Base-by-base conservation (phyloP, 2,329 filamentous ascomycete genomes). In the Arthrobotrys sinensis region DNA sequence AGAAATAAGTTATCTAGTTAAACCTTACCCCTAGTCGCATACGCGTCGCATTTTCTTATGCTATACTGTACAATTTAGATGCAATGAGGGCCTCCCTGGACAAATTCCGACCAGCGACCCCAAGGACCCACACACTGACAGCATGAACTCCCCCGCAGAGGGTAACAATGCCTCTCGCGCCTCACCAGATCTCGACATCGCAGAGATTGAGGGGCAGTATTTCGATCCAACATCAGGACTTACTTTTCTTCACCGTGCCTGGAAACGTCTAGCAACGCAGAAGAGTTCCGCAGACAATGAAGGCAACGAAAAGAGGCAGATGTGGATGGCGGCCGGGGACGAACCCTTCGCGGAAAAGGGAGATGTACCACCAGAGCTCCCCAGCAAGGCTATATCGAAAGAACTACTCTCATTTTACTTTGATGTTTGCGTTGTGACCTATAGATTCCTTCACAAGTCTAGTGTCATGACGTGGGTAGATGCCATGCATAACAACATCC, bases 261-360 rank as follows among this genome's bases (percentile, higher is more conserved):
- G 92, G 90, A 83, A 91, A 86, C 84, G 91, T 86, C 69, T 93
- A 81, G 79, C 90, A 86, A 53, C 90, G 86, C 63, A 90, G 86
- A 85, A 85, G 46, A 83, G 80, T 16, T 83, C 83, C 0, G 82
- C 82, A 2, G 84, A 85, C 24, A 84, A 85, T 32, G 87, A 88
- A 16, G 84, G 85, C 0, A 83, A 88, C 0, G 86, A 73, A 45
- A 73, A 66, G 43, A 55, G 69, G 43, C 69, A 73, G 34, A 73
- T 73, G 69, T 73, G 69, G 69, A 73, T 85, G 70, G 84, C 85
- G 76, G 87, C 87, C 24, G 87, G 87, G 0, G 88, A 89, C 79
- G 86, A 85, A 21, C 87, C 87, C 1, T 85, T 88, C 46, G 83
- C 84, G 0, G 82, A 84, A 1, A 81, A 82, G 1, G 81, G 84